Evolutionary conservation across 257 asterid species (phyloP), one percentile per base, ranked within the genome.

Genomic region (Paulownia fortunei): DNA sequence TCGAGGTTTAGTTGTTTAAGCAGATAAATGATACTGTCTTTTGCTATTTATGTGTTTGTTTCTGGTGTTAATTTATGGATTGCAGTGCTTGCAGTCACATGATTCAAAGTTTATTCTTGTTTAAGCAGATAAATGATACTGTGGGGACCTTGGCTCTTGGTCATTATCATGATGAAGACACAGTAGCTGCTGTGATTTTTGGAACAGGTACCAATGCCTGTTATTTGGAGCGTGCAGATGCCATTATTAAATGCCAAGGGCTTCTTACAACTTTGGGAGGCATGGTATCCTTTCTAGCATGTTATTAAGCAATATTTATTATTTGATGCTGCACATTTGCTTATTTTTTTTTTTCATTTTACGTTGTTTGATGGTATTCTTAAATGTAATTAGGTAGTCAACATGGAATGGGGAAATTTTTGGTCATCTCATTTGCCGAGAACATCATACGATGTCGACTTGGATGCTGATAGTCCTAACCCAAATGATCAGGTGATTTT

Each of bases 151-250:
- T 94, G 84, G 94, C 98, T 58, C 87, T 91, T 24, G 88, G 97
- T 26, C 92, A 91, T 83, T 92, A 89, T 78, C 87, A 89, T 7
- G 96, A 94, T 70, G 91, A 89, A 83, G 97, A 94, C 85, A 88
- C 97, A 4, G 92, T 92, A 37, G 97, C 91, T 67, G 96, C 97
- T 19, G 98, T 92, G 65, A 87, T 89, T 23, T 73, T 94, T 62
- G 98, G 97, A 64, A 94, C 97, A 9, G 97, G 97, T 72, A 91
- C 98, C n/a, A 94, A 94, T 77, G 98, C 98, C 55, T 91, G 97
- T 75, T 94, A 94, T 84, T 80, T 94, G 86, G 98, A 94, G 86
- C 91, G 89, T 37, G 83, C 94, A 56, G 94, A 94, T 81, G 94
- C 97, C 58, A 94, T 94, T 70, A 91, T 91, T 52, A 94, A 94